phyloP scores from a whole-genome alignment of 2,329 filamentous ascomycete species.

The Beauveria asiatica region DNA sequence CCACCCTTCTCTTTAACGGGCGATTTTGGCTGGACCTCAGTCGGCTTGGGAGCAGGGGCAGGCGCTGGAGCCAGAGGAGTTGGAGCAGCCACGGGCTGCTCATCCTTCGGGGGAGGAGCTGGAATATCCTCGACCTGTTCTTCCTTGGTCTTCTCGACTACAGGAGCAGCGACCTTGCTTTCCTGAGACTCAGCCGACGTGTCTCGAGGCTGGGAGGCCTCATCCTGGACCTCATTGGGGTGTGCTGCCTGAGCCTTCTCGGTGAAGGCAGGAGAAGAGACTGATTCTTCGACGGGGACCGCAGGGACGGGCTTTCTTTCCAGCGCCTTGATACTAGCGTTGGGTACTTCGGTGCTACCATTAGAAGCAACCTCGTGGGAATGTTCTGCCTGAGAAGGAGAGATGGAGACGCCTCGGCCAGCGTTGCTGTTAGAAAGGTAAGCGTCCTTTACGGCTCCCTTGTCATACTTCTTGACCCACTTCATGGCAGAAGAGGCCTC shows the following conservation, averaged over 20 bases:
- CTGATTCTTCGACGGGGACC: neutral
- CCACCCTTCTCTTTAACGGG: constrained; percentile 37
- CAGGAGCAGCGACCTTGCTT: neutral
- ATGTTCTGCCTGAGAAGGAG: constrained; percentile 27
- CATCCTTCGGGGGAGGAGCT: constrained; percentile 19
- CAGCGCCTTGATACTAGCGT: constrained; percentile 4
- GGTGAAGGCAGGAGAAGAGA: neutral
- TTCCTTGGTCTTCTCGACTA: neutral
- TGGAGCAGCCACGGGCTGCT: constrained; percentile 10
- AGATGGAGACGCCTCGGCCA: constrained; percentile 51
- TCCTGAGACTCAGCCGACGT: neutral
- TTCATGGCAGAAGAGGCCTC: constrained; percentile 93
- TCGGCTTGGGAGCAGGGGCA: constrained; percentile 17
- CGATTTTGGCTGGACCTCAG: neutral
- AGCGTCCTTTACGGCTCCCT: constrained; percentile 73
- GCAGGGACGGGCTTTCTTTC: neutral
- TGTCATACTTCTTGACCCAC: constrained; percentile 94
- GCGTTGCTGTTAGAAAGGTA: constrained; percentile 69
- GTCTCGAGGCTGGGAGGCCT: neutral
- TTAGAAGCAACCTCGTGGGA: constrained; percentile 16
- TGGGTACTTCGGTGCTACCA: constrained; percentile 17
- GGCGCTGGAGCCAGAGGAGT: constrained; percentile 27
- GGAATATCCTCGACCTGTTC: neutral
- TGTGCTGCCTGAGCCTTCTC: neutral
- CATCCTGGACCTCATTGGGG: neutral